A percentile compares a stretch with the other conserved stretches of the same genome.
phyloP scores from a whole-genome alignment of 129 eudicot species.

The Flaveria ramosissima region DNA sequence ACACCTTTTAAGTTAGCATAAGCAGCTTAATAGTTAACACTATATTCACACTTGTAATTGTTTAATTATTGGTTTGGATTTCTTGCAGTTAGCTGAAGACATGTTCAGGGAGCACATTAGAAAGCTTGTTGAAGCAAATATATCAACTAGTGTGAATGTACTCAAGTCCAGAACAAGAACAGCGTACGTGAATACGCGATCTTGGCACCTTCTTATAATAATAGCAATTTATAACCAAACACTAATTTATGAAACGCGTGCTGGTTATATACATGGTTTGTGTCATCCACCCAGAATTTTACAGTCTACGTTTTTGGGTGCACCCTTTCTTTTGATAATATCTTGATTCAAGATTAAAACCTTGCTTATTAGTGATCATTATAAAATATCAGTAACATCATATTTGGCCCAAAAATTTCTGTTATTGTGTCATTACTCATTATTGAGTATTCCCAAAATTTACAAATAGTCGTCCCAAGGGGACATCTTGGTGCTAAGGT shows the following conservation, averaged over 20 bases:
- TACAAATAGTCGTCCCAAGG: neutral
- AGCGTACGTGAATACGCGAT: conserved; percentile 66
- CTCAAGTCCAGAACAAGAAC: conserved; percentile 77
- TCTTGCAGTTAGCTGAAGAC: conserved; percentile 84
- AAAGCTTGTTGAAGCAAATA: conserved; percentile 75
- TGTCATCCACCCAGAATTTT: neutral
- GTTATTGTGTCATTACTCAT: neutral
- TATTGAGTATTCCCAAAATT: neutral
- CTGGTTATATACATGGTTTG: neutral
- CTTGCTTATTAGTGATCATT: neutral
- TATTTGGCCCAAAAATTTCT: neutral
- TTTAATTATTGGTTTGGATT: conserved; percentile 17
- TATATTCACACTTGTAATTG: conserved; percentile 12
- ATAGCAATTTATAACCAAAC: neutral
- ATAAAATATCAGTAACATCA: neutral
- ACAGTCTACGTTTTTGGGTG: neutral
- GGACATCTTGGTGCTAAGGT: too few species aligned
- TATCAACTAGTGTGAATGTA: conserved; percentile 54
- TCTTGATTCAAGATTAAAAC: neutral
- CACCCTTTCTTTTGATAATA: neutral
- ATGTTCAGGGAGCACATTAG: conserved; percentile 82
- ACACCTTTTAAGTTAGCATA: conserved; percentile 3
- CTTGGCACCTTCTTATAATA: neutral
- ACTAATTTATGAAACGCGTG: neutral
- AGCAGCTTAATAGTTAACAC: conserved; percentile 3